Conservation (phyloP, 148 eudicot species). For the Fagopyrum tataricum region DNA sequence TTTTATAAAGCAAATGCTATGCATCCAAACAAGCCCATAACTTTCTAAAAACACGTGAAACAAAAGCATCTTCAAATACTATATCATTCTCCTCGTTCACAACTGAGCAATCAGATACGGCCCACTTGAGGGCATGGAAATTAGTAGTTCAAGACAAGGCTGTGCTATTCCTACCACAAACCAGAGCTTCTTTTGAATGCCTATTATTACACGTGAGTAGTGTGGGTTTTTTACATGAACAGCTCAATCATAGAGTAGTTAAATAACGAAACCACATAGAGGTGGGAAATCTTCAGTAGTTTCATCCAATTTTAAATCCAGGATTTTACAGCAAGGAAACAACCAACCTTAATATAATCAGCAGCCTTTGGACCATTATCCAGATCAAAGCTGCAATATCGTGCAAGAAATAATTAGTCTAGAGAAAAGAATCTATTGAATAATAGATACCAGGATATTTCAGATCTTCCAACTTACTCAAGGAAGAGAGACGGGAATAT, state of each 20-base stretch:
- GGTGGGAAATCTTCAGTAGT: not conserved
- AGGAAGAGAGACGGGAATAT: not conserved
- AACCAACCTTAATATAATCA: slow-evolving; percentile 71
- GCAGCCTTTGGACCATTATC: slow-evolving; percentile 95
- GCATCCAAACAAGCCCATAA: not conserved
- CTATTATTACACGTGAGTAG: not conserved
- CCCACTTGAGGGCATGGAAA: too few species aligned
- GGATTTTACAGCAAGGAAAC: not conserved
- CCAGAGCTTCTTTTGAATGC: not conserved
- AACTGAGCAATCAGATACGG: not conserved
- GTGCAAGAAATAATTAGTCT: slow-evolving; percentile 4
- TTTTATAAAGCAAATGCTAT: too few species aligned
- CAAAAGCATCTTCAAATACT: not conserved
- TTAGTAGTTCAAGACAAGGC: not conserved
- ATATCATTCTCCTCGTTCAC: not conserved
- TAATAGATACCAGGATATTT: not conserved
- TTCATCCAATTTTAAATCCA: not conserved
- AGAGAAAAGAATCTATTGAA: not conserved
- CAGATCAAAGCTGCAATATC: slow-evolving; percentile 71
- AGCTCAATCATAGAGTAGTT: not conserved
- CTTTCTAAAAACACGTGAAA: not conserved
- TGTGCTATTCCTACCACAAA: not conserved
- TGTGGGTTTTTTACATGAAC: not conserved
- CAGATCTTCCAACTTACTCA: not conserved
- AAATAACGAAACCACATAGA: not conserved